phyloP scores from a whole-genome alignment of 805 yeast genomes.

The Teunomyces atbi region DNA sequence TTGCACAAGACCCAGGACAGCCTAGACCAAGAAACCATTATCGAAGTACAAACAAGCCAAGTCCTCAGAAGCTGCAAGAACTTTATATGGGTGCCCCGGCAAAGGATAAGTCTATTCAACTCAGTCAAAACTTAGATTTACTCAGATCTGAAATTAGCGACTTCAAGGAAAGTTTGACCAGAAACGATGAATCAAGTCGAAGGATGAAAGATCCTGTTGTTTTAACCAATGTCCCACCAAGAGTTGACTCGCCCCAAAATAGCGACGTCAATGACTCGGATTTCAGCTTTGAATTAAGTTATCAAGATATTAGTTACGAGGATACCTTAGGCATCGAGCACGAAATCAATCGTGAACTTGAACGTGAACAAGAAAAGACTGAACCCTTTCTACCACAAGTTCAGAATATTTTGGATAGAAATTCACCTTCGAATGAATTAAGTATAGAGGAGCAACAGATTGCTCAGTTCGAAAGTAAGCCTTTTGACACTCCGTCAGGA shows the following conservation, averaged over 20 bases:
- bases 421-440: too few relatives aligned
- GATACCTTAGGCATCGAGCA: conserved; percentile 37
- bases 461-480: neutral
- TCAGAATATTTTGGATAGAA: neutral
- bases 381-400: neutral
- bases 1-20: neutral
- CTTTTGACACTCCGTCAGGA: neutral
- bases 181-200: conserved; percentile 16
- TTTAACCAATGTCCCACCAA: neutral
- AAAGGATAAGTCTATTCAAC: conserved; percentile 30
- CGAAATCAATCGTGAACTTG: conserved; percentile 25
- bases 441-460: neutral
- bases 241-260: neutral
- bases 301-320: conserved; percentile 40
- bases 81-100: conserved; percentile 10
- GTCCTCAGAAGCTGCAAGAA: conserved; percentile 5
- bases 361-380: conserved; percentile 1
- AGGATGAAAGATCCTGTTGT: neutral
- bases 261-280: conserved; percentile 21
- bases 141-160: conserved; percentile 43
- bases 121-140: conserved; percentile 41
- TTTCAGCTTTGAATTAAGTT: conserved; percentile 39
- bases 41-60: conserved; percentile 3
- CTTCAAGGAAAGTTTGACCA: conserved; percentile 41
- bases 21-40: conserved; percentile 7